phyloP scores from a whole-genome alignment of 345 rosid species.

The Hibiscus mutabilis region DNA sequence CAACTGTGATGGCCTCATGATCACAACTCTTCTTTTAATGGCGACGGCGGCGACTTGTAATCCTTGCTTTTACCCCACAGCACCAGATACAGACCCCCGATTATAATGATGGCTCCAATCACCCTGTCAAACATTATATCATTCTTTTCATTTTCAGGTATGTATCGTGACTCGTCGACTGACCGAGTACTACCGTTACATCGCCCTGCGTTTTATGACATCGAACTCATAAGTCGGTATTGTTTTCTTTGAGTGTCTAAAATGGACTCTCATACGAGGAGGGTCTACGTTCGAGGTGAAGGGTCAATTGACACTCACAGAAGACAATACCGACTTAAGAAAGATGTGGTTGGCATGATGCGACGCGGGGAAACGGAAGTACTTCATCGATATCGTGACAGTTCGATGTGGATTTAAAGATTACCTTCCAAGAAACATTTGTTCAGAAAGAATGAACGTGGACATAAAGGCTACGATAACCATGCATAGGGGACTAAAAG shows the following conservation, averaged over 20 bases:
- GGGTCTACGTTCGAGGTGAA: no score
- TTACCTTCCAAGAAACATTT: conserved; percentile 83
- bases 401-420: no score
- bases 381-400: no score
- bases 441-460: conserved; percentile 70
- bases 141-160: background rate
- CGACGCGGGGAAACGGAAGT: no score
- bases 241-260: no score
- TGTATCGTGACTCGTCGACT: background rate
- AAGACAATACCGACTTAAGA: no score
- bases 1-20: conserved; percentile 28
- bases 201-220: background rate
- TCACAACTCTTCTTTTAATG: conserved; percentile 13
- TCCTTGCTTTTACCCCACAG: conserved; percentile 89
- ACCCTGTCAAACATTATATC: conserved; percentile 35
- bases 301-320: no score
- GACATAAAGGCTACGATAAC: conserved; percentile 74
- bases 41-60: conserved; percentile 20
- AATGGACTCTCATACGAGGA: no score
- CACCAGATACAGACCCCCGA: conserved; percentile 74
- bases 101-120: conserved; percentile 65
- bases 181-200: background rate
- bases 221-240: background rate
- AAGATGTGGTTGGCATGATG: no score
- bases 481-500: conserved; percentile 77